Conservation (phyloP, 441 rosid genomes). For the Adansonia gregorii region DNA sequence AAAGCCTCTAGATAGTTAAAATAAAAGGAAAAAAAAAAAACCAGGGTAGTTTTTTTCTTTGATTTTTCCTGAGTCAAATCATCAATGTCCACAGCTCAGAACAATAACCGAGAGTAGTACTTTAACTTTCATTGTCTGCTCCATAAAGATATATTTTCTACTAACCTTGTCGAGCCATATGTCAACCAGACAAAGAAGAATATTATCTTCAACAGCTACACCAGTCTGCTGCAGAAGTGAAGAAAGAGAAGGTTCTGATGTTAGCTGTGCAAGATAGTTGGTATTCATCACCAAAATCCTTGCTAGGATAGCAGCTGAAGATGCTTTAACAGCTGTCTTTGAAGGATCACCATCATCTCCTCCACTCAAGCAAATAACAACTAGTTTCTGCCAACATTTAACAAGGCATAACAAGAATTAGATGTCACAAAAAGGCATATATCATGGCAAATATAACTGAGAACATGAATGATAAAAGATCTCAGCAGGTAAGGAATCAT, state of each 20-base stretch:
- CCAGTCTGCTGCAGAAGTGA: conserved; percentile 79
- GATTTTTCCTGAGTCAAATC: not conserved
- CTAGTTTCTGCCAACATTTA: conserved; percentile 63
- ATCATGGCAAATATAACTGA: not conserved
- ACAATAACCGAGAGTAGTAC: not conserved
- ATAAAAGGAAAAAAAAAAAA: not conserved
- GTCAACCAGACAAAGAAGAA: conserved; percentile 89
- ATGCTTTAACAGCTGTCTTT: conserved; percentile 81
- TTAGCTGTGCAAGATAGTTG: conserved; percentile 81
- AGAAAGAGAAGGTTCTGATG: conserved; percentile 81
- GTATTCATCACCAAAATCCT: conserved; percentile 97
- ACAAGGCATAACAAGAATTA: conserved; percentile 28
- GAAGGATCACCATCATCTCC: conserved; percentile 87
- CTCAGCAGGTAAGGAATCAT: conserved; percentile 23
- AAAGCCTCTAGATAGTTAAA: not conserved
- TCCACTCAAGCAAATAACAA: conserved; percentile 82
- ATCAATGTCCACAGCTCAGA: not conserved
- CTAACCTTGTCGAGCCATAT: conserved; percentile 97
- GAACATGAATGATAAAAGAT: conserved; percentile 12
- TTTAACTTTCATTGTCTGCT: conserved; percentile 2
- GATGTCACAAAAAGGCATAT: conserved; percentile 13
- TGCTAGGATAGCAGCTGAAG: conserved; percentile 87
- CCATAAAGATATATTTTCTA: conserved; percentile 14
- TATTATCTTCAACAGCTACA: conserved; percentile 61
- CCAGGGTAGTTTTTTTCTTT: not conserved